Evolutionary conservation across 2,329 filamentous ascomycete genomes (phyloP).

Genomic region (Dactylella cylindrospora): DNA sequence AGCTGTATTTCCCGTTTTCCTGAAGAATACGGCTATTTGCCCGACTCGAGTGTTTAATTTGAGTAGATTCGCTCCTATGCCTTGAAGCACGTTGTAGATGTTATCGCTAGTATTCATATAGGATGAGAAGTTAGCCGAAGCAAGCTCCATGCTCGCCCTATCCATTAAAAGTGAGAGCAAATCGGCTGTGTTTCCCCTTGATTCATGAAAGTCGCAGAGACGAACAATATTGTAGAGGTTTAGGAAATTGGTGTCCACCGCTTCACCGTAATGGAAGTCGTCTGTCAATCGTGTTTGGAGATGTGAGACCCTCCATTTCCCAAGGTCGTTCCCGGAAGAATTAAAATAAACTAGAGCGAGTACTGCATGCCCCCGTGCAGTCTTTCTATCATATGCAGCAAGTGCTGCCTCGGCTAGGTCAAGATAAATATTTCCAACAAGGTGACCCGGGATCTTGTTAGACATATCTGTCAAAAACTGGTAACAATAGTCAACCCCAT

Average conservation of each 20-base stretch:
- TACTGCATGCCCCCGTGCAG: background rate
- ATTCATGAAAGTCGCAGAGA: background rate
- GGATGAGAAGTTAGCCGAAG: background rate
- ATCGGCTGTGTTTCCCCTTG: background rate
- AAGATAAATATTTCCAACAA: background rate
- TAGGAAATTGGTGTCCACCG: background rate
- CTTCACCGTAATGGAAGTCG: background rate
- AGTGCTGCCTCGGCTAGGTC: background rate
- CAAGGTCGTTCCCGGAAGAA: background rate
- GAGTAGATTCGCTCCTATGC: background rate
- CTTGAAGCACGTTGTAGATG: background rate
- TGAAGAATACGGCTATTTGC: background rate
- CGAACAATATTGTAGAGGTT: background rate
- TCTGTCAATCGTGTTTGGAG: background rate
- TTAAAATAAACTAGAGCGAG: background rate
- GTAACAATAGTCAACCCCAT: background rate
- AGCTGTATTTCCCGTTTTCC: background rate
- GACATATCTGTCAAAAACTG: background rate
- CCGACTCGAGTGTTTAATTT: background rate
- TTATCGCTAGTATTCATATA: background rate
- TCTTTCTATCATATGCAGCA: background rate
- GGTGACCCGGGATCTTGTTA: background rate
- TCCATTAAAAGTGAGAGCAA: background rate
- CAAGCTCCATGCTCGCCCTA: background rate
- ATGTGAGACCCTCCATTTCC: background rate